Conservation (phyloP, 1,284 basidiomycete species). For the Megacollybia platyphylla region DNA sequence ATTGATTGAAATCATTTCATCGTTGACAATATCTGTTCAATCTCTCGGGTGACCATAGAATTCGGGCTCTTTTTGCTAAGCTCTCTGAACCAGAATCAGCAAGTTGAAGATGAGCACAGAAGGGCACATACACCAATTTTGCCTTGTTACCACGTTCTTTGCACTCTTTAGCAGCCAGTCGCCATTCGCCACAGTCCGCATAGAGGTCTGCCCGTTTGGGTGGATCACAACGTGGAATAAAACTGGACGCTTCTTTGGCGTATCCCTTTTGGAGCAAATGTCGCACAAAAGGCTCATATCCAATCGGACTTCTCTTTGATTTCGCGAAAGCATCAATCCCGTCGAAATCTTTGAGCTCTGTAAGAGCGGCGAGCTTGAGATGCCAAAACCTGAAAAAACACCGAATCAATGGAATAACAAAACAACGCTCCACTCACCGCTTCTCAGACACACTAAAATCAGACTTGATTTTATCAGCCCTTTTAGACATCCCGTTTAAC, state of each 20-base stretch:
- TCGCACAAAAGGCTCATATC: slow-evolving; percentile 87
- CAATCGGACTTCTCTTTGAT: slow-evolving; percentile 85
- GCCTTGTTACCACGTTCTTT: slow-evolving; percentile 76
- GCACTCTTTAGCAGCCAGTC: slow-evolving; percentile 75
- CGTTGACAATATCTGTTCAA: slow-evolving; percentile 53
- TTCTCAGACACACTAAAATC: slow-evolving; percentile 92
- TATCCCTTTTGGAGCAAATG: slow-evolving; percentile 66
- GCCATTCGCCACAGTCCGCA: slow-evolving; percentile 81
- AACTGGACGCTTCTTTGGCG: slow-evolving; percentile 59
- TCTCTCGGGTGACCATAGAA: slow-evolving; percentile 63
- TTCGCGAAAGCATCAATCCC: slow-evolving; percentile 75
- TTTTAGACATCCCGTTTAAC: slow-evolving; percentile 67
- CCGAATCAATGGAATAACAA: slow-evolving; percentile 2
- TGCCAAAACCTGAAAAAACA: slow-evolving; percentile 78
- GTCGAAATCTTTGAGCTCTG: slow-evolving; percentile 72
- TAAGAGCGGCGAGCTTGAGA: slow-evolving; percentile 75
- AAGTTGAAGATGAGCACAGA: slow-evolving; percentile 5
- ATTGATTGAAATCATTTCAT: slow-evolving; percentile 40
- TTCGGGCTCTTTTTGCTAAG: slow-evolving; percentile 64
- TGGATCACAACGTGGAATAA: slow-evolving; percentile 74
- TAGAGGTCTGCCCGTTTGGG: slow-evolving; percentile 78
- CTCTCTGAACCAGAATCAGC: slow-evolving; percentile 29
- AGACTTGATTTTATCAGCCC: slow-evolving; percentile 73
- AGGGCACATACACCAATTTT: slow-evolving; percentile 61
- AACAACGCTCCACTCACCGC: slow-evolving; percentile 31